Evolutionary conservation across 768 basidiomycete species (phyloP).

Genomic region (Tremella yokohamensis): DNA sequence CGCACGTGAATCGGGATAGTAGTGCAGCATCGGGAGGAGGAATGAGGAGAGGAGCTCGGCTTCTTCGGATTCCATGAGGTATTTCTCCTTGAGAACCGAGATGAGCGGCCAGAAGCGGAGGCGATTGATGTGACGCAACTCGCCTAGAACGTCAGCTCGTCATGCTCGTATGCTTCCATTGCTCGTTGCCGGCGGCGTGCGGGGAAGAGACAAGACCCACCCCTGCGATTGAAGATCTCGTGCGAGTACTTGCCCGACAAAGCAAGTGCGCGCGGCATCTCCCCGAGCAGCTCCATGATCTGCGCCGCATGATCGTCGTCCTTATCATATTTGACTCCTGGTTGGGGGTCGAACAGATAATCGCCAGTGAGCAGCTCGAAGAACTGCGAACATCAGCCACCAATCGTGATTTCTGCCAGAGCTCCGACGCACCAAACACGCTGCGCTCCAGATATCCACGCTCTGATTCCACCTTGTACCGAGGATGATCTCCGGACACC

Average conservation of each 20-base stretch:
- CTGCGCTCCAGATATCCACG: conserved; percentile 94
- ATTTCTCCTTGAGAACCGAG: conserved; percentile 89
- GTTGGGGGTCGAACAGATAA: conserved; percentile 95
- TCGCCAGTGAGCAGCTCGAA: conserved; percentile 97
- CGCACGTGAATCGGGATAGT: conserved; percentile 83
- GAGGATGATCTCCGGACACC: conserved; percentile 94
- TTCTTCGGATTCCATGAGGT: conserved; percentile 78
- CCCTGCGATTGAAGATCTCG: conserved; percentile 96
- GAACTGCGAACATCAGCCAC: conserved; percentile 57
- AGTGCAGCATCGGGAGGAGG: conserved; percentile 81
- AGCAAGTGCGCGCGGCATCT: conserved; percentile 65
- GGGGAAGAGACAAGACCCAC: conserved; percentile 53
- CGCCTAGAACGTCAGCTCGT: conserved; percentile 55
- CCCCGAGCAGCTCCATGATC: conserved; percentile 92
- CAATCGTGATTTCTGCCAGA: neutral
- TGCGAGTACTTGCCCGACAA: conserved; percentile 86
- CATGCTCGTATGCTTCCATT: neutral
- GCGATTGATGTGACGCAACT: conserved; percentile 90
- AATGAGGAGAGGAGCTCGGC: conserved; percentile 77
- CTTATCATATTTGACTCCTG: conserved; percentile 90
- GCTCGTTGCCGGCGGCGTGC: neutral
- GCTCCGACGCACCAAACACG: conserved; percentile 70
- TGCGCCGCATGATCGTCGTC: conserved; percentile 98
- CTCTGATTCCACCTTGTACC: conserved; percentile 94
- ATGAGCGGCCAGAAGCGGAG: conserved; percentile 75